These are phyloP conservation scores for Henningerozyma blattae DNA, from an alignment of 805 yeast species.

Conservation along the genomic window DNA sequence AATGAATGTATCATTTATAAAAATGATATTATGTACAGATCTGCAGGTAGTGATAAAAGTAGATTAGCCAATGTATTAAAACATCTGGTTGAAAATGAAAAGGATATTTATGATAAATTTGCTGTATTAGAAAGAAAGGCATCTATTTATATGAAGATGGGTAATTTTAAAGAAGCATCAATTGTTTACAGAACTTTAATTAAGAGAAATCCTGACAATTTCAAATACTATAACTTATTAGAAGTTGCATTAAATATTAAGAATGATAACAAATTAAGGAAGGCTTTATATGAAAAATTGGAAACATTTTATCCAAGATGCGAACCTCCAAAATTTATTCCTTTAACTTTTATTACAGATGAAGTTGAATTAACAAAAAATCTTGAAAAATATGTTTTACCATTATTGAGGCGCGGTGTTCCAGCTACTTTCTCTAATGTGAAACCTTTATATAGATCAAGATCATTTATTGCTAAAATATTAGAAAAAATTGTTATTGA, in stretches of 20 bases:
- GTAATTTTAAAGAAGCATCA: slow-evolving; percentile 51
- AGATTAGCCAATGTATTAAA: slow-evolving; percentile 48
- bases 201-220: slow-evolving; percentile 77
- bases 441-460: slow-evolving; percentile 59
- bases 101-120: slow-evolving; percentile 43
- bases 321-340: slow-evolving; percentile 69
- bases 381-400: slow-evolving; percentile 41
- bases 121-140: slow-evolving; percentile 60
- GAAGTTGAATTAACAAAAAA: slow-evolving; percentile 31
- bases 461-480: slow-evolving; percentile 26
- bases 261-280: slow-evolving; percentile 37
- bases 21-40: slow-evolving; percentile 48
- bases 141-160: slow-evolving; percentile 45
- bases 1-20: slow-evolving; percentile 72
- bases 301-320: slow-evolving; percentile 66
- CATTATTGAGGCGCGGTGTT: slow-evolving; percentile 65
- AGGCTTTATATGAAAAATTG: slow-evolving; percentile 53
- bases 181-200: slow-evolving; percentile 54
- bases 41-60: slow-evolving; percentile 37
- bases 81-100: slow-evolving; percentile 41
- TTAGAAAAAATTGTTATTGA: slow-evolving; percentile 44
- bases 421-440: slow-evolving; percentile 84
- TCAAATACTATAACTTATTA: slow-evolving; percentile 48
- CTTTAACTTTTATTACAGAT: slow-evolving; percentile 58
- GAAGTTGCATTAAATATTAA: slow-evolving; percentile 48